Conservation (phyloP, 441 rosid species). For the Erodium chrysanthum region DNA sequence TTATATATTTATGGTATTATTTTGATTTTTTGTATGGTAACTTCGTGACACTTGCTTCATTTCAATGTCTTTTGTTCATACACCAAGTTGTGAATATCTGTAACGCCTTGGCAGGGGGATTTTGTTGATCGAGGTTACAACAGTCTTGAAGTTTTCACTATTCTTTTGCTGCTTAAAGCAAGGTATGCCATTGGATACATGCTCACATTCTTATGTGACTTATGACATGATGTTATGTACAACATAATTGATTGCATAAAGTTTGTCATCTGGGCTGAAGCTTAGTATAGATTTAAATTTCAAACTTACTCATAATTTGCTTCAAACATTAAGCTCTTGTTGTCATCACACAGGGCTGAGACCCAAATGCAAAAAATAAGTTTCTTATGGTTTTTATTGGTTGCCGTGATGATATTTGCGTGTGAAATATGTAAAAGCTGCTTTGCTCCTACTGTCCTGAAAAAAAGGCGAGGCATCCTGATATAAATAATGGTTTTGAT, state of each 20-base stretch:
- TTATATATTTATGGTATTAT: slow-evolving; percentile 86
- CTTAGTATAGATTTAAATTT: background rate
- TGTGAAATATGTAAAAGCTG: background rate
- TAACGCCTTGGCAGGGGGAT: slow-evolving; percentile 58
- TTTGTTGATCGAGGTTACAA: slow-evolving; percentile 98
- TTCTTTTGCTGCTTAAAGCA: slow-evolving; percentile 98
- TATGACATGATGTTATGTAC: background rate
- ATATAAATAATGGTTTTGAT: background rate
- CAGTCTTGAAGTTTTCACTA: slow-evolving; percentile 96
- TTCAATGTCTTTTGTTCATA: background rate
- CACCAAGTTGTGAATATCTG: slow-evolving; percentile 6
- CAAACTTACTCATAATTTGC: background rate
- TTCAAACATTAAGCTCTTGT: background rate
- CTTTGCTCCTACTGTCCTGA: background rate
- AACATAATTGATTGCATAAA: background rate
- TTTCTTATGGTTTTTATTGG: background rate
- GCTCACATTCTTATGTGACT: background rate
- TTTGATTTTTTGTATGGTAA: background rate
- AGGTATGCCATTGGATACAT: slow-evolving; percentile 35
- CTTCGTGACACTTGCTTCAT: slow-evolving; percentile 9
- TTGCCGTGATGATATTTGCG: slow-evolving; percentile 16
- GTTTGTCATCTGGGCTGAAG: background rate
- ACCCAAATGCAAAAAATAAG: background rate
- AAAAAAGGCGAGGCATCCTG: background rate
- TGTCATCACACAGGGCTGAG: background rate